Percentiles rank a stretch among this genome's conserved stretches.
These are phyloP conservation scores for Psilocybe azurescens DNA, from an alignment of 768 basidiomycete species.

Conservation along the genomic window DNA sequence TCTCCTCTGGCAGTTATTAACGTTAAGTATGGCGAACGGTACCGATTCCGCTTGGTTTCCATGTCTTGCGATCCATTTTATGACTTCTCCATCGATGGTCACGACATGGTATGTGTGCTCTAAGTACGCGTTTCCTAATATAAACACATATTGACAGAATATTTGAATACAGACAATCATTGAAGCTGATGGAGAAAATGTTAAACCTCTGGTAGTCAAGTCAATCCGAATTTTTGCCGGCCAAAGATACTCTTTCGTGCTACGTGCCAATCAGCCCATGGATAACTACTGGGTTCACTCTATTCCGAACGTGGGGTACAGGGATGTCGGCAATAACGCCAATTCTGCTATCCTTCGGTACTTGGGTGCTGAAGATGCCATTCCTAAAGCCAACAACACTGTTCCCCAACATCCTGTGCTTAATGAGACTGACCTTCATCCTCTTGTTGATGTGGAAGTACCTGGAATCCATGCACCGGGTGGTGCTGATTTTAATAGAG, in stretches of 20 bases:
- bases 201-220: conserved; percentile 41
- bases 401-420: conserved; percentile 35
- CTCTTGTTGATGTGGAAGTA: conserved; percentile 28
- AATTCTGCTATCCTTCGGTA: conserved; percentile 64
- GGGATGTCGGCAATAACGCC: conserved; percentile 35
- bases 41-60: conserved; percentile 53
- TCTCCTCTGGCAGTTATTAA: conserved; percentile 42
- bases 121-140: not conserved
- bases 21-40: conserved; percentile 40
- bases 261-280: conserved; percentile 39
- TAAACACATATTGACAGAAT: not conserved
- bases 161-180: conserved; percentile 34
- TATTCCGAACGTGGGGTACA: conserved; percentile 32
- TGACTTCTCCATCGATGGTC: conserved; percentile 49
- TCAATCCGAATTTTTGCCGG: conserved; percentile 38
- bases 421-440: conserved; percentile 40
- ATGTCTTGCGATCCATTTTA: conserved; percentile 53
- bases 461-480: conserved; percentile 40
- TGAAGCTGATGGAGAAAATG: conserved; percentile 45
- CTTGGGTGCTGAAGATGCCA: conserved; percentile 41
- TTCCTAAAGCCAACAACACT: conserved; percentile 38
- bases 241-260: conserved; percentile 51
- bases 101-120: conserved; percentile 35
- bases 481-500: conserved; percentile 40
- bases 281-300: conserved; percentile 52